Evolutionary conservation across 495 filamentous ascomycete species (phyloP).

Genomic region (Neurospora hispaniola): DNA sequence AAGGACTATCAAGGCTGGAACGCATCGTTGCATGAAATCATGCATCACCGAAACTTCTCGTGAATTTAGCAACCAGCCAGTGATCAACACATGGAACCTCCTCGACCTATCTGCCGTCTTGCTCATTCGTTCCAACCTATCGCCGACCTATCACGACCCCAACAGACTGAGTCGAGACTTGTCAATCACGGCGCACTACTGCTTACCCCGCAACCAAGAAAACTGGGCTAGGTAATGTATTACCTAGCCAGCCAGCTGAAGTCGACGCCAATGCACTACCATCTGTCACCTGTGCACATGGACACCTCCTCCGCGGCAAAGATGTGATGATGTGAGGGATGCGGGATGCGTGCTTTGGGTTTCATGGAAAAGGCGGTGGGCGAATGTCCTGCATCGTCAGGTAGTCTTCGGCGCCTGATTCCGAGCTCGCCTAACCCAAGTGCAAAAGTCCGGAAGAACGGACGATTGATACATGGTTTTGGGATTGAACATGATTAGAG

Average conservation of each 20-base stretch:
- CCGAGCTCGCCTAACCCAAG: background rate
- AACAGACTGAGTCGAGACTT: background rate
- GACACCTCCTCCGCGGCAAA: background rate
- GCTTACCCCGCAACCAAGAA: background rate
- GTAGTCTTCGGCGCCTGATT: background rate
- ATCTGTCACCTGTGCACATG: background rate
- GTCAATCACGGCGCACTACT: background rate
- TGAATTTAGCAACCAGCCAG: background rate
- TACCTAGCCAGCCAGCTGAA: background rate
- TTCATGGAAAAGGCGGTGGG: background rate
- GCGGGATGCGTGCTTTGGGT: background rate
- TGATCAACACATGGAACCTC: background rate
- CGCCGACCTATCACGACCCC: background rate
- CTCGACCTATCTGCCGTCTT: background rate
- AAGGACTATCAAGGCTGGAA: background rate
- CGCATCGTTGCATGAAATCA: background rate
- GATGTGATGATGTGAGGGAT: background rate
- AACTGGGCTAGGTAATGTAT: background rate
- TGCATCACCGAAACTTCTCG: background rate
- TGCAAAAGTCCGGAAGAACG: background rate
- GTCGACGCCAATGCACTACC: background rate
- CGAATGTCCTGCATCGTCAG: background rate
- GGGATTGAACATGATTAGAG: background rate
- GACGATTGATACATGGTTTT: background rate
- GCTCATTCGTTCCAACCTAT: background rate